A percentile compares a stretch with the other conserved stretches of the same genome.
phyloP scores from a whole-genome alignment of 2,329 filamentous ascomycete species.

The Sclerotinia minor region DNA sequence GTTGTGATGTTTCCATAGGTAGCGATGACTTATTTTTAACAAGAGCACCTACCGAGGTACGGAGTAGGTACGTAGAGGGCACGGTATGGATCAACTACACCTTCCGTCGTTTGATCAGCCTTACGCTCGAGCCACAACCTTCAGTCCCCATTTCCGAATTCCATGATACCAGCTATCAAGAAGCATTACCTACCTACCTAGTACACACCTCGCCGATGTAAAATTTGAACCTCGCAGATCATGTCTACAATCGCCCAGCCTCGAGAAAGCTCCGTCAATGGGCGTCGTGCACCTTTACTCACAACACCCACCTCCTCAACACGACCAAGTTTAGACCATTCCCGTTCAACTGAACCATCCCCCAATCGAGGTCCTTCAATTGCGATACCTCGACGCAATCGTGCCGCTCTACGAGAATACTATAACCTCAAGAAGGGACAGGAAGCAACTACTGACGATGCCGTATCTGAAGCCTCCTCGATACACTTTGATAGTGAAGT shows the following conservation, averaged over 20 bases:
- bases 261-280: conserved; percentile 57
- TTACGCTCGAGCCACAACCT: conserved; percentile 20
- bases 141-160: not conserved
- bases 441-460: conserved; percentile 31
- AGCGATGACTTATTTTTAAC: not conserved
- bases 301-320: conserved; percentile 72
- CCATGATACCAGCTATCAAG: not conserved
- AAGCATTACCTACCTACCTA: not conserved
- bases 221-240: conserved; percentile 10
- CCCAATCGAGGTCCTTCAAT: conserved; percentile 47
- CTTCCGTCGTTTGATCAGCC: not conserved
- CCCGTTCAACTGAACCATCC: conserved; percentile 60
- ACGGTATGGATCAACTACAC: too few species aligned
- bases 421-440: conserved; percentile 71
- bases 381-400: conserved; percentile 53
- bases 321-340: conserved; percentile 69
- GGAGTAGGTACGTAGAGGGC: too few species aligned
- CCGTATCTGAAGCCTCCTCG: conserved; percentile 40
- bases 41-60: not conserved
- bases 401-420: conserved; percentile 87
- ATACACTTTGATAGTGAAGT: conserved; percentile 53
- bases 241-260: conserved; percentile 69
- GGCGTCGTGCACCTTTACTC: conserved; percentile 57
- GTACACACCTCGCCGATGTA: not conserved
- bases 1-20: not conserved